Percentiles rank a stretch among this genome's conserved stretches.
These are phyloP conservation scores for Saturnispora silvae DNA, from an alignment of 805 yeast species.

Conservation along the genomic window DNA sequence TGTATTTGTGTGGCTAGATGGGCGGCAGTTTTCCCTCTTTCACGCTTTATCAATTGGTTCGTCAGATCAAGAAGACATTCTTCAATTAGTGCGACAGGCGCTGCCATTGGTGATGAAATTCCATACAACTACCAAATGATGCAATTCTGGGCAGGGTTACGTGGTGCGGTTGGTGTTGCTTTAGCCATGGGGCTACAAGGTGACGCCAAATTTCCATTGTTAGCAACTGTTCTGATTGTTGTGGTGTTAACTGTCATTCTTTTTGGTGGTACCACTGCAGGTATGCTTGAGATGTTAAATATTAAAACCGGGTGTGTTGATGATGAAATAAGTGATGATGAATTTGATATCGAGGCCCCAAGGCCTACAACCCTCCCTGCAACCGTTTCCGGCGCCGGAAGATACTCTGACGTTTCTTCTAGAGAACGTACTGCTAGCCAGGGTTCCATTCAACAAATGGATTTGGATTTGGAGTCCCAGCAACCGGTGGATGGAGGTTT, in stretches of 20 bases:
- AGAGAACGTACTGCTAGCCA: constrained; percentile 20
- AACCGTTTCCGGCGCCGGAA: not conserved
- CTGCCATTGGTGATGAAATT: constrained; percentile 63
- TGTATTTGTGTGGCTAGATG: constrained; percentile 93
- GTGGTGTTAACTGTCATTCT: constrained; percentile 92
- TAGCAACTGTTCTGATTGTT: constrained; percentile 93
- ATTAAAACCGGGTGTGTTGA: constrained; percentile 86
- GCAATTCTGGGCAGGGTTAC: constrained; percentile 98
- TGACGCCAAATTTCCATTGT: constrained; percentile 73
- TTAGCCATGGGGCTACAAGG: constrained; percentile 96
- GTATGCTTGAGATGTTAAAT: constrained; percentile 91
- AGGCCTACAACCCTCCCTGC: constrained; percentile 1
- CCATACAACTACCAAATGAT: constrained; percentile 95
- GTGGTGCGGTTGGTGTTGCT: constrained; percentile 99
- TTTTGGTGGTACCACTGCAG: constrained; percentile 97
- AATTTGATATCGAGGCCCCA: constrained; percentile 83
- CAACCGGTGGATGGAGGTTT: constrained; percentile 10
- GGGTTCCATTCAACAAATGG: constrained; percentile 11
- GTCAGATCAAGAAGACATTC: constrained; percentile 49
- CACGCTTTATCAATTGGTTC: constrained; percentile 73
- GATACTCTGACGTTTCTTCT: not conserved
- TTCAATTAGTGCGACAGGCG: constrained; percentile 11
- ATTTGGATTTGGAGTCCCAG: not conserved
- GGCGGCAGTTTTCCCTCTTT: constrained; percentile 94
- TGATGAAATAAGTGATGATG: constrained; percentile 82